Percentiles rank a stretch among this genome's conserved stretches.
These are phyloP conservation scores for Euryodendron excelsum DNA, from an alignment of 148 eudicot species.

Conservation along the genomic window DNA sequence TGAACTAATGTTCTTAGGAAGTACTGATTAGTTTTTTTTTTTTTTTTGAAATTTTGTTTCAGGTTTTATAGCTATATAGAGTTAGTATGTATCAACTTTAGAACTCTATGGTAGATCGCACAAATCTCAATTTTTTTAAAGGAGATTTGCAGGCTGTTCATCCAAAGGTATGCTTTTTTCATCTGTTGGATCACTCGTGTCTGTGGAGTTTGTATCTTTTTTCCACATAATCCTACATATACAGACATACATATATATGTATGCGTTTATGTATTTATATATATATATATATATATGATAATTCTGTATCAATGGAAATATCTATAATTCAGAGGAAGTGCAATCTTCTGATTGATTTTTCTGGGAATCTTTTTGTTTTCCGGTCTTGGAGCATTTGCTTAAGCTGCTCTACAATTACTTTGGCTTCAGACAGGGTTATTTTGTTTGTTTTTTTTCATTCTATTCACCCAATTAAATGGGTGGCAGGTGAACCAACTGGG, in stretches of 20 bases:
- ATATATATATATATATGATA: no score
- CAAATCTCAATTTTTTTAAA: conserved; percentile 4
- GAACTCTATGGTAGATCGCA: neutral
- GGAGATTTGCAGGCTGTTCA: conserved; percentile 3
- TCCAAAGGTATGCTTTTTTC: conserved; percentile 9
- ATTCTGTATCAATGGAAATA: no score
- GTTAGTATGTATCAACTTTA: neutral
- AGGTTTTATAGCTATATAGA: neutral
- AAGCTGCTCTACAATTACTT: neutral
- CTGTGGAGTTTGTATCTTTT: neutral
- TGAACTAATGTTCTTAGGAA: no score
- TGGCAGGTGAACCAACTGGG: no score
- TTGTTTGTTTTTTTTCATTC: no score
- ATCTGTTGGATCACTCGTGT: neutral
- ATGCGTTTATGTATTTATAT: no score
- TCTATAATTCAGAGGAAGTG: neutral
- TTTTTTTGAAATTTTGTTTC: neutral
- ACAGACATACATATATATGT: neutral
- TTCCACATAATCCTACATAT: neutral
- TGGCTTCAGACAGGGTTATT: neutral
- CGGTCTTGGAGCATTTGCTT: neutral
- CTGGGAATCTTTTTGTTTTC: neutral
- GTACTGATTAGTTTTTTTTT: neutral
- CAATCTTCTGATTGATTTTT: neutral
- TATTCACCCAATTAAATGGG: neutral